Conservation (phyloP, 2,329 filamentous ascomycete species). For the Keithomyces neogunnii region DNA sequence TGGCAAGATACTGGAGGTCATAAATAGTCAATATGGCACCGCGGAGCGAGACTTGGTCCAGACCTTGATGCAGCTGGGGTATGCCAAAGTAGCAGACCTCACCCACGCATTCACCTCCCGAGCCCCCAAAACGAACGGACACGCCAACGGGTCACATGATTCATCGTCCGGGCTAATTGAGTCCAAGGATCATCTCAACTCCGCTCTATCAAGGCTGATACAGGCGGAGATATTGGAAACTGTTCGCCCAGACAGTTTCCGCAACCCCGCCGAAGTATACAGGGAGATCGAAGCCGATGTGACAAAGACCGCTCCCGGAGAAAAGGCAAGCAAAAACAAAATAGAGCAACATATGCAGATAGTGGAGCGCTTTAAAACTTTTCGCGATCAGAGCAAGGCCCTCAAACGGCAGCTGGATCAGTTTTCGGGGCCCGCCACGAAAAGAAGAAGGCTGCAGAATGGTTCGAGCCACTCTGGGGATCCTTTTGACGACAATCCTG, state of each 20-base stretch:
- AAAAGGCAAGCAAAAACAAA: conserved; percentile 51
- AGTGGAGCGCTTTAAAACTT: conserved; percentile 41
- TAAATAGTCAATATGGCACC: conserved; percentile 66
- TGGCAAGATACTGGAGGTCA: conserved; percentile 71
- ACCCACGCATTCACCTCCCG: conserved; percentile 49
- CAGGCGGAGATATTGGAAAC: conserved; percentile 60
- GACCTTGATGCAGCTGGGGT: conserved; percentile 67
- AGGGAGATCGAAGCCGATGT: conserved; percentile 56
- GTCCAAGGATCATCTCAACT: conserved; percentile 39
- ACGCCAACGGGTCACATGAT: conserved; percentile 24
- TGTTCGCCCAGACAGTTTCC: conserved; percentile 47
- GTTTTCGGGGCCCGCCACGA: conserved; percentile 30
- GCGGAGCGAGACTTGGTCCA: conserved; percentile 67
- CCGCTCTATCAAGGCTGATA: conserved; percentile 46
- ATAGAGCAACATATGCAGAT: conserved; percentile 51
- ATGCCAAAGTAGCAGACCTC: conserved; percentile 64
- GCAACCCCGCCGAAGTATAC: conserved; percentile 51
- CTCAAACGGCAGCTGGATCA: conserved; percentile 44
- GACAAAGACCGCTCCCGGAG: conserved; percentile 36
- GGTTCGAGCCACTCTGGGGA: conserved; percentile 25
- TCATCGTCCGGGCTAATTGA: conserved; percentile 28
- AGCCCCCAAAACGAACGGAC: conserved; percentile 24
- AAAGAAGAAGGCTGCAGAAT: conserved; percentile 47
- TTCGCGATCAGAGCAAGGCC: conserved; percentile 42
- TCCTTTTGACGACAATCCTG: conserved; percentile 29